phyloP scores from a whole-genome alignment of 768 basidiomycete genomes.

The Holtermannia corniformis region DNA sequence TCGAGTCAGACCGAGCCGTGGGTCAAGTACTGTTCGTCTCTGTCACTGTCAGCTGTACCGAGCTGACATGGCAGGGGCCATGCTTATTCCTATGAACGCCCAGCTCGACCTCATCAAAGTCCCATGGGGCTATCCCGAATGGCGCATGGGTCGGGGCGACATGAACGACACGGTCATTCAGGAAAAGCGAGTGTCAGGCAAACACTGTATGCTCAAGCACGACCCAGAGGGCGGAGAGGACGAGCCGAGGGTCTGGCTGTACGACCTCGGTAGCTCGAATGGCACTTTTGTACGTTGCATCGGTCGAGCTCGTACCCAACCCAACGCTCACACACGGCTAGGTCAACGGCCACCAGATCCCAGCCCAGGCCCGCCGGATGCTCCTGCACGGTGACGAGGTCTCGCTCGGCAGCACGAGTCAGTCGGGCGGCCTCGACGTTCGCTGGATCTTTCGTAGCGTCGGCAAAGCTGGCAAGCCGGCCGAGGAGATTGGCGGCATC shows the following conservation, averaged over 20 bases:
- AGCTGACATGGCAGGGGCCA: constrained; percentile 26
- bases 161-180: constrained; percentile 32
- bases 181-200: constrained; percentile 33
- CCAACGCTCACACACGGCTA: constrained; percentile 26
- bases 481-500: constrained; percentile 40
- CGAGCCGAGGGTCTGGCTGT: constrained; percentile 37
- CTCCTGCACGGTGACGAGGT: constrained; percentile 76
- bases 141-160: constrained; percentile 36
- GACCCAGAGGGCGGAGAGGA: constrained; percentile 10
- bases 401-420: constrained; percentile 57
- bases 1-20: constrained; percentile 35
- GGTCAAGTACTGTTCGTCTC: constrained; percentile 36
- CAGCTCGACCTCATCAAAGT: constrained; percentile 32
- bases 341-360: constrained; percentile 63
- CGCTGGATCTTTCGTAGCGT: constrained; percentile 39
- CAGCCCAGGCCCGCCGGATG: constrained; percentile 50
- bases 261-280: constrained; percentile 52
- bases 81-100: constrained; percentile 34
- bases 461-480: constrained; percentile 16
- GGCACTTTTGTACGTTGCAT: constrained; percentile 53
- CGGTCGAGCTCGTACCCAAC: neutral
- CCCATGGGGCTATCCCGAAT: constrained; percentile 23
- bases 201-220: constrained; percentile 34
- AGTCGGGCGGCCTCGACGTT: constrained; percentile 47
- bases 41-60: neutral